A percentile compares a stretch with the other conserved stretches of the same genome.
These are phyloP conservation scores for Rhodamnia rubescens DNA, from an alignment of 345 rosid genomes.

Conservation along the genomic window DNA sequence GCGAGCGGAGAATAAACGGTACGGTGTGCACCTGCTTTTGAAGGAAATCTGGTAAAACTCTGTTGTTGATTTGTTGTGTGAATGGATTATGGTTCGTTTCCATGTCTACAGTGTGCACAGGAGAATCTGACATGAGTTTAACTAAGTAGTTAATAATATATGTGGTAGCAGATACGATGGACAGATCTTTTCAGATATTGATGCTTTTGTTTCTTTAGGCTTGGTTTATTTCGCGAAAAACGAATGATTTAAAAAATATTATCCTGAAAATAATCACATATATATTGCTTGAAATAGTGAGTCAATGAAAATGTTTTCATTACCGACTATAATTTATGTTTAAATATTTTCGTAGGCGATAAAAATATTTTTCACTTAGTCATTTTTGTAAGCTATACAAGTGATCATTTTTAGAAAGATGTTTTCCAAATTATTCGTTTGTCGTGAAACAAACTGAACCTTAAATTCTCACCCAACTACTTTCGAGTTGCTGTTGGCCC, in stretches of 20 bases:
- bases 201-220: not conserved
- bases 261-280: no score
- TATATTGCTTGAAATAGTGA: no score
- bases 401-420: no score
- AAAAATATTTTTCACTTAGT: no score
- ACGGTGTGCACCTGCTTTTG: not conserved
- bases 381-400: no score
- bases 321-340: no score
- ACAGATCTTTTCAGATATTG: not conserved
- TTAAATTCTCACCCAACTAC: fast-evolving
- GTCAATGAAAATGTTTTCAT: no score
- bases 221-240: no score
- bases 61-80: not conserved
- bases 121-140: not conserved
- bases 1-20: slow-evolving; percentile 67
- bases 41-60: not conserved
- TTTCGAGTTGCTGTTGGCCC: not conserved
- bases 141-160: not conserved
- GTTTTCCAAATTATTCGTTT: no score
- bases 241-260: no score
- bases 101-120: not conserved
- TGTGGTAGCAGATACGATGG: not conserved
- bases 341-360: no score
- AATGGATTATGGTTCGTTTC: not conserved
- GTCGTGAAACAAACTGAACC: no score